phyloP scores from a whole-genome alignment of 2,329 filamentous ascomycete species.

The Apiospora arundinis region DNA sequence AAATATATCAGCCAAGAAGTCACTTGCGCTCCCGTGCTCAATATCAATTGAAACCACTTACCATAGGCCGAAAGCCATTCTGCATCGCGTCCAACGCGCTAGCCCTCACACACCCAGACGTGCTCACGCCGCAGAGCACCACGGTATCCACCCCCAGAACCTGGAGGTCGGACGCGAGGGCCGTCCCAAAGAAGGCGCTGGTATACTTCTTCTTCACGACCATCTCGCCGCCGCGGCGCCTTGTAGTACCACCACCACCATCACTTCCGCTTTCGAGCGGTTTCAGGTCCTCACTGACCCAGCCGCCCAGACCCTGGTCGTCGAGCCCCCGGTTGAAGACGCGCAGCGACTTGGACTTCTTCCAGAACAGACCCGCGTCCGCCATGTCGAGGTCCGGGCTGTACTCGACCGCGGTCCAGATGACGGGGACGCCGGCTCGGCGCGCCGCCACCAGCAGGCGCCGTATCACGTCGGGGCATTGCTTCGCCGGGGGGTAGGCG shows the following conservation, averaged over 20 bases:
- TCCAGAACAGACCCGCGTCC: slow-evolving; percentile 51
- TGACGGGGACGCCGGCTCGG: slow-evolving; percentile 43
- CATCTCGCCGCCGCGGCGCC: slow-evolving; percentile 35
- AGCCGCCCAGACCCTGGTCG: slow-evolving; percentile 45
- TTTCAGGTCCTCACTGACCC: slow-evolving; percentile 44
- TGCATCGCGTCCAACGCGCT: slow-evolving; percentile 52
- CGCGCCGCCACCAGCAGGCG: slow-evolving; percentile 49
- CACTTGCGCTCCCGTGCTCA: no score
- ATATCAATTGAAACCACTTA: no score
- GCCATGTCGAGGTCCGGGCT: slow-evolving; percentile 47
- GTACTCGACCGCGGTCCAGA: slow-evolving; percentile 53
- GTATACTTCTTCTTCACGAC: slow-evolving; percentile 51
- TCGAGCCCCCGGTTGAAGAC: slow-evolving; percentile 48
- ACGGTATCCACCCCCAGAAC: slow-evolving; percentile 48
- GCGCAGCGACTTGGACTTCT: slow-evolving; percentile 48
- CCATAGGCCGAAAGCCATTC: slow-evolving; percentile 51
- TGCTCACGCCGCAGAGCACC: slow-evolving; percentile 55
- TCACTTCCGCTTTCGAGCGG: slow-evolving; percentile 34
- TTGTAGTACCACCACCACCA: no score
- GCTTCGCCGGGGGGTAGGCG: slow-evolving; percentile 43
- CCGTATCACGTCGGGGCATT: slow-evolving; percentile 46
- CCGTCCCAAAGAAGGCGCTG: slow-evolving; percentile 53
- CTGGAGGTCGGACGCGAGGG: slow-evolving; percentile 47
- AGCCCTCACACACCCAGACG: slow-evolving; percentile 53
- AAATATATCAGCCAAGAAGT: background rate